Evolutionary conservation across 495 filamentous ascomycete species (phyloP).

Genomic region (Penicillium longicatenatum): DNA sequence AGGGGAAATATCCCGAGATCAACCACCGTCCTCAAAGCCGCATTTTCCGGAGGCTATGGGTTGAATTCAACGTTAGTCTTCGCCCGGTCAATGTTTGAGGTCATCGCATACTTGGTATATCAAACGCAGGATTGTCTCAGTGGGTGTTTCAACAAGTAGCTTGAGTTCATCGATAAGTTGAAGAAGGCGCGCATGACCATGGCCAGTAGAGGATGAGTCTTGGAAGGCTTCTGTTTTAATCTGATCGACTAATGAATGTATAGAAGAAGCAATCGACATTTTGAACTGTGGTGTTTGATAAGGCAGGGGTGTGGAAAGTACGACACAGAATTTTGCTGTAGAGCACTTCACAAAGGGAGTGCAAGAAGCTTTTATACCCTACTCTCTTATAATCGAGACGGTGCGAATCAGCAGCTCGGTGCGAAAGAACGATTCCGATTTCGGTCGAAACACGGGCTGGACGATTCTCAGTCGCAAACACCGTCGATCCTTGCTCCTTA

Average conservation of each 20-base stretch:
- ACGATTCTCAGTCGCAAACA: neutral
- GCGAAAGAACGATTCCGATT: neutral
- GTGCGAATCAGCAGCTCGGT: too few relatives aligned
- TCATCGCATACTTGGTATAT: slow-evolving; percentile 15
- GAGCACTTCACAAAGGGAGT: neutral
- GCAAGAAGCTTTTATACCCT: neutral
- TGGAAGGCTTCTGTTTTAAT: neutral
- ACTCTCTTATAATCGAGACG: too few relatives aligned
- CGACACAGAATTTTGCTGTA: neutral
- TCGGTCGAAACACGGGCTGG: neutral
- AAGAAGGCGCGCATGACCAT: slow-evolving; percentile 15
- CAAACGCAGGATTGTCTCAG: slow-evolving; percentile 16
- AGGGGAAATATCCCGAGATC: slow-evolving; percentile 13
- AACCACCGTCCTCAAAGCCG: slow-evolving; percentile 11
- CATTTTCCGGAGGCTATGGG: slow-evolving; percentile 15
- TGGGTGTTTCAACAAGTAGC: slow-evolving; percentile 17
- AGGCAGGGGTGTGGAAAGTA: neutral
- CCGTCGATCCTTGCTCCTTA: neutral
- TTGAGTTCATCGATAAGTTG: slow-evolving; percentile 16
- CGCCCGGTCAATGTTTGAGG: neutral
- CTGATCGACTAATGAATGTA: neutral
- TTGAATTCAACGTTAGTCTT: neutral
- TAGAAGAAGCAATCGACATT: neutral
- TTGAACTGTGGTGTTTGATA: neutral
- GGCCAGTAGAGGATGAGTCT: neutral